Evolutionary conservation across 2,329 filamentous ascomycete genomes (phyloP), one percentile per base, ranked within the genome.

Genomic region (Monilinia fructigena): DNA sequence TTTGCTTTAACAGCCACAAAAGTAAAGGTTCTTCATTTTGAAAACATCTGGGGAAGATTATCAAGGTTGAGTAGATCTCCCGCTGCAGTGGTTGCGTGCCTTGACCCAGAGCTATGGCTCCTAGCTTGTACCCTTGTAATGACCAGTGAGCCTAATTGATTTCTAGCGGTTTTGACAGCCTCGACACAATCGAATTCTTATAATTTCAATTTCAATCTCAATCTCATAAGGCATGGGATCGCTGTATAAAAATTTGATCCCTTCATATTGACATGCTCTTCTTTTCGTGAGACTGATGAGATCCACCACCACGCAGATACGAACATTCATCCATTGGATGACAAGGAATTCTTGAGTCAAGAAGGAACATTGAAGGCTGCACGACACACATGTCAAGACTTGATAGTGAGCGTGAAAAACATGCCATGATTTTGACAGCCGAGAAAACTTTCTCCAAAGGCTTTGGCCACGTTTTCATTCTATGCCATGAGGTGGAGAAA

Each of bases 261-360:
- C 45, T 60, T 50, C 28, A 12, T 38, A 31, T 6, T 42, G 40
- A 42, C 12, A 42, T 42, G 40, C 40, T n/a, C 10, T 38, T 38
- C 35, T n/a, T 38, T 1, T 18, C 28, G 16, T 26, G 28, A 60
- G 23, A 16, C 45, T 23, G 10, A 42, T 16, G 4, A 23, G 10
- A n/a, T 50, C 45, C 58, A 60, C 28, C 48, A 38, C 28, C 28
- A 50, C 45, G 28, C 45, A 60, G 45, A 60, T 60, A 50, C 58
- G 58, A 60, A 48, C 18, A 23, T 2, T n/a, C 18, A 35, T 35
- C 14, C 11, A 48, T 5, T 60, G 4, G 28, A n/a, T 4, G 28
- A 38, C 8, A 16, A 42, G 12, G 14, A 3, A 42, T 42, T 42
- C 40, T 42, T 42, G 40, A 42, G 40, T 11, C 7, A 48, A 35